Conservation (phyloP, 208 protist genomes). For the Trypanosoma melophagium region DNA sequence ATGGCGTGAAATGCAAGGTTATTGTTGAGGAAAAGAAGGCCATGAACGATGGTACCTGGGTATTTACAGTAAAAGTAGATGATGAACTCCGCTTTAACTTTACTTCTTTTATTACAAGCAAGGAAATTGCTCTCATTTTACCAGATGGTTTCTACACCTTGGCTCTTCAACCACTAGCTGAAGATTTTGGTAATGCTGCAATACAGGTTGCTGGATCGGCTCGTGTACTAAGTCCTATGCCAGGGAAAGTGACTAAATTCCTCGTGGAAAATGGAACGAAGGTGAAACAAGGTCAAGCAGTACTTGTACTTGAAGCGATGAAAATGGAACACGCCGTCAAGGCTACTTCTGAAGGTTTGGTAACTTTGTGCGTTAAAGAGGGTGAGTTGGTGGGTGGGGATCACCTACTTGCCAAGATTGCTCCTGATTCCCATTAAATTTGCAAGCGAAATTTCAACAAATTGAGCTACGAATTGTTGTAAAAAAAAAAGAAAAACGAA, state of each 20-base stretch:
- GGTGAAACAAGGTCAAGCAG: conserved; percentile 80
- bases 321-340: conserved; percentile 94
- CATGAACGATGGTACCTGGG: neutral
- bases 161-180: conserved; percentile 24
- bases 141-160: conserved; percentile 24
- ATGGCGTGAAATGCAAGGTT: neutral
- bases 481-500: neutral
- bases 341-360: conserved; percentile 45
- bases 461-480: neutral
- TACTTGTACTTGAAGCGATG: conserved; percentile 95
- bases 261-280: conserved; percentile 67
- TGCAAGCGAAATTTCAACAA: neutral
- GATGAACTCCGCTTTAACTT: conserved; percentile 28
- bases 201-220: conserved; percentile 83
- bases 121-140: conserved; percentile 26
- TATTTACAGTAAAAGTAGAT: conserved; percentile 36
- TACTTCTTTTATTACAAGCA: conserved; percentile 21
- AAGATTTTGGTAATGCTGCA: conserved; percentile 40
- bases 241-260: conserved; percentile 90
- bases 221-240: conserved; percentile 86
- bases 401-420: conserved; percentile 34
- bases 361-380: conserved; percentile 47
- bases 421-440: neutral
- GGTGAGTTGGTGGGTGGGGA: conserved; percentile 41
- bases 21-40: conserved; percentile 1